phyloP scores from a whole-genome alignment of 768 basidiomycete genomes.

The Psilocybe subaeruginosa region DNA sequence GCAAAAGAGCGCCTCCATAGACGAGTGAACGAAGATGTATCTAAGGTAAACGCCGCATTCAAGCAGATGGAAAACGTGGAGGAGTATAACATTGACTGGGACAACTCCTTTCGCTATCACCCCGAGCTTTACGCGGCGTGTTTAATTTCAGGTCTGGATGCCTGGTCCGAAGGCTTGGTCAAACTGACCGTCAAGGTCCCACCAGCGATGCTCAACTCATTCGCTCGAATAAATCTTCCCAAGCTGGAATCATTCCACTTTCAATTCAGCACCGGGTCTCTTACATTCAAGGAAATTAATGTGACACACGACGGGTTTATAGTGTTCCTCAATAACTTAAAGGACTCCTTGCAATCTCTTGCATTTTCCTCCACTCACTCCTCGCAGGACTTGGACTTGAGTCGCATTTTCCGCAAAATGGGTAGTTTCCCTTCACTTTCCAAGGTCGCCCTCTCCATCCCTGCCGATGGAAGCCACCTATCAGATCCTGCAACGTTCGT shows the following conservation, averaged over 20 bases:
- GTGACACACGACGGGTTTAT: constrained; percentile 40
- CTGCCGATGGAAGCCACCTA: constrained; percentile 47
- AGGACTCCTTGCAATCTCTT: constrained; percentile 37
- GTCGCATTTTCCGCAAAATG: constrained; percentile 37
- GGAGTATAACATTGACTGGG: constrained; percentile 45
- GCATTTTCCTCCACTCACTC: constrained; percentile 36
- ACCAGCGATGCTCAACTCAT: constrained; percentile 31
- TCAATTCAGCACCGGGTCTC: constrained; percentile 35
- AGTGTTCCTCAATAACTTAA: constrained; percentile 47
- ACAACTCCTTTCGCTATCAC: constrained; percentile 34
- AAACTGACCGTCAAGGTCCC: constrained; percentile 44
- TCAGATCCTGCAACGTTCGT: constrained; percentile 33
- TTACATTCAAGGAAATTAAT: constrained; percentile 32
- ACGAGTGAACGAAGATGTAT: constrained; percentile 39
- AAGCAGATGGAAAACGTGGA: constrained; percentile 32
- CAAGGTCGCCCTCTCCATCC: constrained; percentile 42
- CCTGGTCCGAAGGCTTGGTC: constrained; percentile 32
- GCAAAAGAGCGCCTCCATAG: constrained; percentile 34
- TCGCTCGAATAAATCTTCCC: constrained; percentile 36
- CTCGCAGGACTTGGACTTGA: constrained; percentile 42
- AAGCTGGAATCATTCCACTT: constrained; percentile 39
- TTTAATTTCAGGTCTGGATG: constrained; percentile 33
- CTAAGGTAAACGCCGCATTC: constrained; percentile 34
- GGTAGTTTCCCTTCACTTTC: constrained; percentile 40
- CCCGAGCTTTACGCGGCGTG: constrained; percentile 40